These are phyloP conservation scores for Didymosphaeria variabile DNA, from an alignment of 2,329 filamentous ascomycete genomes.

Conservation along the genomic window DNA sequence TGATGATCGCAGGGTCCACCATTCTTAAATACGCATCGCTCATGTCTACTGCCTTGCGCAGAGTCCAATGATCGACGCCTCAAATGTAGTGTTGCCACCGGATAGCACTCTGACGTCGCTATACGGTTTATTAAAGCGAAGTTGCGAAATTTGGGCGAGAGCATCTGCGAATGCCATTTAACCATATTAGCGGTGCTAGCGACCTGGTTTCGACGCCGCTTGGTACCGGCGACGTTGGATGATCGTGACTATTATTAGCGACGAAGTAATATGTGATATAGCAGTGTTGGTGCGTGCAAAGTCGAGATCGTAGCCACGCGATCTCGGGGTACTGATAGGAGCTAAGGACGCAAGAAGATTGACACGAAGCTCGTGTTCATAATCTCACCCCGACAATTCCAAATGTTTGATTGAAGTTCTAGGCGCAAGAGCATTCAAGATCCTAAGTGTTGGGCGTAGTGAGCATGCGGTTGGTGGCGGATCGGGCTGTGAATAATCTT, in stretches of 20 bases:
- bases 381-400: neutral
- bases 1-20: slow-evolving; percentile 18
- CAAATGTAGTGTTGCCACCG: slow-evolving; percentile 18
- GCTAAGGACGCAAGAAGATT: neutral
- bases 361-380: slow-evolving; percentile 13
- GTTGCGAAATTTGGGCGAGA: slow-evolving; percentile 20
- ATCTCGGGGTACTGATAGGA: neutral
- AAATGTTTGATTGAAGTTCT: neutral
- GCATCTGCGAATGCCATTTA: slow-evolving; percentile 17
- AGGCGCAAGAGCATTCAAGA: neutral
- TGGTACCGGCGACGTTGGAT: neutral
- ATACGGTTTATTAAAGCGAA: slow-evolving; percentile 12
- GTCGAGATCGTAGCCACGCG: slow-evolving; percentile 13
- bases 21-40: slow-evolving; percentile 15
- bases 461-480: neutral
- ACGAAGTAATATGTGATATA: slow-evolving; percentile 11
- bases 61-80: neutral
- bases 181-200: slow-evolving; percentile 19
- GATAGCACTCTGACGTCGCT: slow-evolving; percentile 19
- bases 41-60: neutral
- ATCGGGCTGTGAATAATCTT: neutral
- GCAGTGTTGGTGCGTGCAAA: slow-evolving; percentile 5
- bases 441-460: neutral
- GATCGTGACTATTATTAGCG: slow-evolving; percentile 8
- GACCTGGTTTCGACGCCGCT: slow-evolving; percentile 13